A percentile compares a stretch with the other conserved stretches of the same genome.
phyloP scores from a whole-genome alignment of 2,329 filamentous ascomycete genomes.

The Pezicula carpinea region DNA sequence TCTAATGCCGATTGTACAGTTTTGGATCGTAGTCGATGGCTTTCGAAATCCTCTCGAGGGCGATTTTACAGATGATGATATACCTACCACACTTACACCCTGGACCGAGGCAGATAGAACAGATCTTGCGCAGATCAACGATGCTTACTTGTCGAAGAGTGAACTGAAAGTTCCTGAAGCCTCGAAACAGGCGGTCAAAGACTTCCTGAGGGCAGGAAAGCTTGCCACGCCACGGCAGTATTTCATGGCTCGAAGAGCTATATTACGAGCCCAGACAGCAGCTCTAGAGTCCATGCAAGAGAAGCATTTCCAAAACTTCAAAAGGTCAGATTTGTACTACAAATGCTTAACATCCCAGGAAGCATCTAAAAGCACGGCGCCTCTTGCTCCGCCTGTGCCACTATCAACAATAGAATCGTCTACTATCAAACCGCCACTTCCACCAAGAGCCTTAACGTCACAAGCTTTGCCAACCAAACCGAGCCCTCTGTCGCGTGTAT shows the following conservation, averaged over 20 bases:
- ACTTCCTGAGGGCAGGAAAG: conserved; percentile 75
- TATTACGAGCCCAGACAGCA: conserved; percentile 76
- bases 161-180: conserved; percentile 74
- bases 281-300: conserved; percentile 82
- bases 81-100: conserved; percentile 55
- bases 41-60: conserved; percentile 92
- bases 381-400: conserved; percentile 17
- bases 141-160: conserved; percentile 77
- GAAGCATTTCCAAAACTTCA: conserved; percentile 78
- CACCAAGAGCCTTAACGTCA: conserved; percentile 18
- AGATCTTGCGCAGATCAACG: conserved; percentile 87
- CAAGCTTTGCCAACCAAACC: conserved; percentile 35
- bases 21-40: conserved; percentile 97
- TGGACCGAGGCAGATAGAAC: conserved; percentile 83
- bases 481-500: conserved; percentile 39
- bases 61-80: conserved; percentile 62
- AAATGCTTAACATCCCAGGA: conserved; percentile 93
- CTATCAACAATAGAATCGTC: conserved; percentile 33
- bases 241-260: conserved; percentile 72
- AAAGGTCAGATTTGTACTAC: conserved; percentile 89
- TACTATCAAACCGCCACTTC: conserved; percentile 23
- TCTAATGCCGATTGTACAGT: conserved; percentile 87
- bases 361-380: conserved; percentile 37
- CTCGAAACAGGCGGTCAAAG: conserved; percentile 64
- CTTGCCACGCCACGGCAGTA: conserved; percentile 78